Conservation (phyloP, 164 flowering plant species). For the Magnolia kwangsiensis region DNA sequence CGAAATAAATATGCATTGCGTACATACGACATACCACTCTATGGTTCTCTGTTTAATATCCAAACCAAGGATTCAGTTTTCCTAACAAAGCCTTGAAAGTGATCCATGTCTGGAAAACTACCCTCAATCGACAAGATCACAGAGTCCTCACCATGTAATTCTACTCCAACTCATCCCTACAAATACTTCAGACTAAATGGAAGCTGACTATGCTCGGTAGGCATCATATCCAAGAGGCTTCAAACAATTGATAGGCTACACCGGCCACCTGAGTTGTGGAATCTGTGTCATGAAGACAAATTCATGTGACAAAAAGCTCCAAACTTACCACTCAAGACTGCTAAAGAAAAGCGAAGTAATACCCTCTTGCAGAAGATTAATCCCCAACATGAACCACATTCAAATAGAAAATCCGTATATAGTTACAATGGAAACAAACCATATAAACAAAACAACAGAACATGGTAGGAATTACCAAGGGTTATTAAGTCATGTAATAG, state of each 20-base stretch:
- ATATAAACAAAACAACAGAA: neutral
- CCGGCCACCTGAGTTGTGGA: conserved; percentile 44
- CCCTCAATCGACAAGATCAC: neutral
- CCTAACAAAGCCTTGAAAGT: neutral
- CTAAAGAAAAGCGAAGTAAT: conserved; percentile 17
- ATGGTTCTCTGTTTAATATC: neutral
- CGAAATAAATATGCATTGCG: neutral
- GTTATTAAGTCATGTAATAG: no score
- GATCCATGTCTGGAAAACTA: neutral
- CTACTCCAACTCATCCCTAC: conserved; percentile 7
- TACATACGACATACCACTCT: conserved; percentile 1
- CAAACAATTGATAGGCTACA: conserved; percentile 46
- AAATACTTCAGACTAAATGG: conserved; percentile 6
- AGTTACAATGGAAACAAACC: neutral
- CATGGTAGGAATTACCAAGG: no score
- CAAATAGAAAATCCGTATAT: neutral
- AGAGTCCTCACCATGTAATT: neutral
- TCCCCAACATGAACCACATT: neutral
- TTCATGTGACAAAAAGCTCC: conserved; percentile 46
- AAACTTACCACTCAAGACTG: conserved; percentile 24
- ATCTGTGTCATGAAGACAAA: conserved; percentile 58
- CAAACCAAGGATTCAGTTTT: neutral
- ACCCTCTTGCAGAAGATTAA: conserved; percentile 13
- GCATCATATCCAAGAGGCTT: conserved; percentile 37
- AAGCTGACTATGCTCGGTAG: conserved; percentile 14